Evolutionary conservation across 345 rosid genomes (phyloP), one percentile per base, ranked within the genome.

Genomic region (Punica granatum): DNA sequence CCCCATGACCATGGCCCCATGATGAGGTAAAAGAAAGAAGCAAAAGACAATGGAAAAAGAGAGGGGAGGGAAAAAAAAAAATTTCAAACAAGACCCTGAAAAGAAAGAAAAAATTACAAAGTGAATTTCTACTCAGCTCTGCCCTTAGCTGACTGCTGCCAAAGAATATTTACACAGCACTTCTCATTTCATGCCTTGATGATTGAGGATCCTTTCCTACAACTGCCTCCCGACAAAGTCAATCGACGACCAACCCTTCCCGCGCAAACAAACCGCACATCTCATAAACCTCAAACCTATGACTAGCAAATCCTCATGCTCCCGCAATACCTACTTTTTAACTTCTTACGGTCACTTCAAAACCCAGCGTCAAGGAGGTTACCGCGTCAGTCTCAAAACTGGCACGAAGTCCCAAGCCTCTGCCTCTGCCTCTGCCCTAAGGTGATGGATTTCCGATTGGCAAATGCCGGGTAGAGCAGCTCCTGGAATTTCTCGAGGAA

Each of bases 401-500:
- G 96, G 87, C 99, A 95, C 6, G 98, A 95, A 58, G 97, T 92
- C 42, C 99, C 98, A 7, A 95, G 96, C 89, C 98, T 90, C 88
- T 69, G 96, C 51, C 80, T 85, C 92, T 88, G 98, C 77, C 82
- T 89, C 86, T 83, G 92, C 46, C 92, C 90, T 66, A 76, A 14
- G 23, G 88, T 81, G 37, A 82, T 80, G 1, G 88, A 84, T 79
- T 90, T 90, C 33, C 97, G 86, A 59, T 79, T 82, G 0, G 73
- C 85, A 33, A 92, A 92, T 64, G 92, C 98, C 11, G 90, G 92
- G 42, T 64, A 39, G 63, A 95, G 86, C 69, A 89, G 74, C 67
- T 83, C 96, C 67, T 79, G 88, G 66, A 90, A 90, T 80, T 79
- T 92, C 54, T 90, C 98, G 68, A 88, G 58, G 77, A 95, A 94